These are phyloP conservation scores for Falciphora oryzae DNA, from an alignment of 2,329 filamentous ascomycete species.

Conservation along the genomic window DNA sequence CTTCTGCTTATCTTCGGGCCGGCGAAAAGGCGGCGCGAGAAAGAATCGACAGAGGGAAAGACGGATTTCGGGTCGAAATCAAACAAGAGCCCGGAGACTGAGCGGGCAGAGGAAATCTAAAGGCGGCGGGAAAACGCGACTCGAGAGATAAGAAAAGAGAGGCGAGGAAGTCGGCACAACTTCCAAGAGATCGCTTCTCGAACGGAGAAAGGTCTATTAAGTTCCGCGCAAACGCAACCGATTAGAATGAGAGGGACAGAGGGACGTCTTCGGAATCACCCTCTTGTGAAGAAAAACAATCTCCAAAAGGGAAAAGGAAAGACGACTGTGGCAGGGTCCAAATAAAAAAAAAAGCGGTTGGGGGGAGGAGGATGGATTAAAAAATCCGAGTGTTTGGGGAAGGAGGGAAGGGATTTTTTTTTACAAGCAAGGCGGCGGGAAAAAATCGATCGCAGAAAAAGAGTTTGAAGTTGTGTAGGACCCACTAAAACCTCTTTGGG, in stretches of 20 bases:
- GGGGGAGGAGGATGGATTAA: slow-evolving; percentile 23
- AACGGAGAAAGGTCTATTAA: slow-evolving; percentile 10
- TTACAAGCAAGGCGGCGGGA: slow-evolving; percentile 11
- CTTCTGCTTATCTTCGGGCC: slow-evolving; percentile 4
- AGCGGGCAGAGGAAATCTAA: neutral
- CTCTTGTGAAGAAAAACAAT: slow-evolving; percentile 35
- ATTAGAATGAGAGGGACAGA: slow-evolving; percentile 20
- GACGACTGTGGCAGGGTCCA: slow-evolving; percentile 20
- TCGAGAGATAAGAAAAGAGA: slow-evolving; percentile 3
- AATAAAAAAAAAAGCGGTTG: slow-evolving; percentile 17
- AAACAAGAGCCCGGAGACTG: neutral
- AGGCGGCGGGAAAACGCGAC: slow-evolving; percentile 1
- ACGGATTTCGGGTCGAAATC: slow-evolving; percentile 16
- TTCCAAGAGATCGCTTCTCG: slow-evolving; percentile 8
- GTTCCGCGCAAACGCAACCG: slow-evolving; percentile 6
- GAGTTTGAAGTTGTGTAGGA: slow-evolving; percentile 17
- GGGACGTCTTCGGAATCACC: slow-evolving; percentile 28
- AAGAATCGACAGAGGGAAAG: slow-evolving; percentile 10
- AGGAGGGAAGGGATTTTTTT: slow-evolving; percentile 21
- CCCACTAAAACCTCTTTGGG: slow-evolving; percentile 6
- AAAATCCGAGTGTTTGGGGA: slow-evolving; percentile 23
- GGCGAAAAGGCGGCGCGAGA: slow-evolving; percentile 7
- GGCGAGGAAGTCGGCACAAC: slow-evolving; percentile 9
- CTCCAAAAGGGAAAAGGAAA: slow-evolving; percentile 40
- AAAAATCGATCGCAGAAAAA: slow-evolving; percentile 17